A percentile compares a stretch with the other conserved stretches of the same genome.
Evolutionary conservation across 208 protist genomes (phyloP).

Genomic region (Leishmania major): DNA sequence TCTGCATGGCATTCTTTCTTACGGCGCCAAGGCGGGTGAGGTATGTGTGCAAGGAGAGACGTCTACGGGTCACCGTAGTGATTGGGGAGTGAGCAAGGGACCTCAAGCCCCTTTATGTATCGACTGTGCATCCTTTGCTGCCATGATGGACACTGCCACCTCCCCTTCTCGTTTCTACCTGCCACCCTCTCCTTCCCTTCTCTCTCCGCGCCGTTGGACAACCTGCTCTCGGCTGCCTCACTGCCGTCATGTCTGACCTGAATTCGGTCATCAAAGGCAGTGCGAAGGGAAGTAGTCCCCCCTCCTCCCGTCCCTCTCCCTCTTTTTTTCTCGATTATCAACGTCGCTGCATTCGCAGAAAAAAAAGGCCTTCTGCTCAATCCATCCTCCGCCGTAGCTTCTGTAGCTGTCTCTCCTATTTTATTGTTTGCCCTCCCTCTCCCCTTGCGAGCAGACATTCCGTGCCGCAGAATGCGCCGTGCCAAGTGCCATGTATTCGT

Average conservation of each 20-base stretch:
- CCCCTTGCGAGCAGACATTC: neutral
- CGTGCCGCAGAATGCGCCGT: constrained; percentile 16
- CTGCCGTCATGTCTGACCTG: neutral
- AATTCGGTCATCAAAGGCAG: neutral
- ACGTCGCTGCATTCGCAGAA: neutral
- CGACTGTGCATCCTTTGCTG: neutral
- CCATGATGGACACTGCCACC: neutral
- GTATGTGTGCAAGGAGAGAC: neutral
- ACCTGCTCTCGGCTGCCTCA: neutral
- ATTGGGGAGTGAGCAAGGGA: too few species aligned
- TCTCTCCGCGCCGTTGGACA: neutral
- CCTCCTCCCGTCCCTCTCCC: neutral
- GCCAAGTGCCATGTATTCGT: constrained; percentile 9
- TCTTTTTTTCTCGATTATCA: neutral
- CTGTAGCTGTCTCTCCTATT: neutral
- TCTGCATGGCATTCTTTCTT: neutral
- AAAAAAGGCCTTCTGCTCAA: too few species aligned
- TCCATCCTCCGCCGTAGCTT: neutral
- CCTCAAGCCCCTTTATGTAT: neutral
- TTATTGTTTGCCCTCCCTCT: neutral
- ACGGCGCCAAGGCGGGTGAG: neutral
- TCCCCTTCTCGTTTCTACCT: neutral
- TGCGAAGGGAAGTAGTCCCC: neutral
- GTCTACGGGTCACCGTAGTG: neutral
- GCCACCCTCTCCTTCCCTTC: neutral